These are phyloP conservation scores for Beauveria sp. DNA, from an alignment of 2,329 filamentous ascomycete genomes.

Conservation along the genomic window DNA sequence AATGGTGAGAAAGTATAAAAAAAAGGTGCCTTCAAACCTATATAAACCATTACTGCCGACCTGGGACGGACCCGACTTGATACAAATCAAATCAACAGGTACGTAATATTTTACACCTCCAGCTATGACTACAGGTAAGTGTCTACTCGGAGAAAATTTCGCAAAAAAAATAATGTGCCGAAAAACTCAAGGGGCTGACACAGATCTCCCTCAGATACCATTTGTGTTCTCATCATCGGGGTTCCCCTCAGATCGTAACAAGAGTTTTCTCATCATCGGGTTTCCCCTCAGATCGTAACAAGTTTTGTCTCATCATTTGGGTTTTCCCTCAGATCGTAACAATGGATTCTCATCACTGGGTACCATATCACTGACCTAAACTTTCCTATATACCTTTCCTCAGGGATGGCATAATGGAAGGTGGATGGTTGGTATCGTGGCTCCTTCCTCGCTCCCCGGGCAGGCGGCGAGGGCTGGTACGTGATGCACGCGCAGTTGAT, in stretches of 20 bases:
- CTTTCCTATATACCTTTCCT: not conserved
- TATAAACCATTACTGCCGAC: not conserved
- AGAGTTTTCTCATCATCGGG: not conserved
- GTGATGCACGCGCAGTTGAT: not conserved
- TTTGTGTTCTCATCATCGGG: not conserved
- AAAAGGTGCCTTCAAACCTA: not conserved
- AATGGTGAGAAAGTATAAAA: not conserved
- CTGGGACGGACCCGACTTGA: not conserved
- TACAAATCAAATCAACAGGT: not conserved
- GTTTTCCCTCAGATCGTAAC: not conserved
- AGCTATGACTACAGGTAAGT: not conserved
- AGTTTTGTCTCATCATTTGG: not conserved
- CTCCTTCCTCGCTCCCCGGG: not conserved
- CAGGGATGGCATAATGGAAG: not conserved
- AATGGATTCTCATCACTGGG: not conserved
- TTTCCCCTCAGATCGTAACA: not conserved
- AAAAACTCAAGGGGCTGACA: not conserved
- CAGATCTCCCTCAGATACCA: not conserved
- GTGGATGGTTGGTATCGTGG: not conserved
- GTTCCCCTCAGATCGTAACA: not conserved
- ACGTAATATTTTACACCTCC: not conserved
- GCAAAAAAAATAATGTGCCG: not conserved
- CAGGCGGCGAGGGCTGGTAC: not conserved
- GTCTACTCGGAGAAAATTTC: not conserved
- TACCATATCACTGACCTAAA: not conserved